Conservation (phyloP, 2,329 filamentous ascomycete species). For the Arachnopeziza araneosa region DNA sequence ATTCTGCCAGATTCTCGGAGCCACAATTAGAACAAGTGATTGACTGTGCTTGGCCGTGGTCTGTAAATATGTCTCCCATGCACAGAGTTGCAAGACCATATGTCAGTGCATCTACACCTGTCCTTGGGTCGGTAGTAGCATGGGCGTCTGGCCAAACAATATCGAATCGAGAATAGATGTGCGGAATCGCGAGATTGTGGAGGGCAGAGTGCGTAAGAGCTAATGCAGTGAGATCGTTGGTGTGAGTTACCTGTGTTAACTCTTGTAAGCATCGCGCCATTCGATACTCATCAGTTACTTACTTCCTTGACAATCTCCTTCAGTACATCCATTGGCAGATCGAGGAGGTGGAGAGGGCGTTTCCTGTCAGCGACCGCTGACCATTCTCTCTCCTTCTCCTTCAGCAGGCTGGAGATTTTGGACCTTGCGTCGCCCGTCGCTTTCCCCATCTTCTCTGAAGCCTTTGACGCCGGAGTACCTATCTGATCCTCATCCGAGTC, state of each 20-base stretch:
- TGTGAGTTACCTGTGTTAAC: slow-evolving; percentile 57
- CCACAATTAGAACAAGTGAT: slow-evolving; percentile 31
- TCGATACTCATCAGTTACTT: slow-evolving; percentile 23
- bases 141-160: slow-evolving; percentile 80
- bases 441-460: slow-evolving; percentile 17
- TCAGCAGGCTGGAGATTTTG: slow-evolving; percentile 40
- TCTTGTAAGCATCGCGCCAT: neutral
- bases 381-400: slow-evolving; percentile 61
- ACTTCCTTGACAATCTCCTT: slow-evolving; percentile 77
- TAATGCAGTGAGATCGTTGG: slow-evolving; percentile 74
- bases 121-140: slow-evolving; percentile 56
- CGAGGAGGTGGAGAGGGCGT: slow-evolving; percentile 59
- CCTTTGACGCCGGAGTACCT: slow-evolving; percentile 13
- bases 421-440: slow-evolving; percentile 21
- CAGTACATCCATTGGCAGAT: slow-evolving; percentile 72
- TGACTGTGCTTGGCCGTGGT: slow-evolving; percentile 13
- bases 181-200: slow-evolving; percentile 67
- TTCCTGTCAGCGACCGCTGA: slow-evolving; percentile 54
- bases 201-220: slow-evolving; percentile 74
- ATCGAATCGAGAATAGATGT: slow-evolving; percentile 80
- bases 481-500: slow-evolving; percentile 18
- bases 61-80: slow-evolving; percentile 58
- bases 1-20: slow-evolving; percentile 21
- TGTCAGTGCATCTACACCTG: slow-evolving; percentile 75
- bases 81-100: slow-evolving; percentile 77